Base-by-base conservation (phyloP, 2,329 filamentous ascomycete species). In the Exophiala calicioides region DNA sequence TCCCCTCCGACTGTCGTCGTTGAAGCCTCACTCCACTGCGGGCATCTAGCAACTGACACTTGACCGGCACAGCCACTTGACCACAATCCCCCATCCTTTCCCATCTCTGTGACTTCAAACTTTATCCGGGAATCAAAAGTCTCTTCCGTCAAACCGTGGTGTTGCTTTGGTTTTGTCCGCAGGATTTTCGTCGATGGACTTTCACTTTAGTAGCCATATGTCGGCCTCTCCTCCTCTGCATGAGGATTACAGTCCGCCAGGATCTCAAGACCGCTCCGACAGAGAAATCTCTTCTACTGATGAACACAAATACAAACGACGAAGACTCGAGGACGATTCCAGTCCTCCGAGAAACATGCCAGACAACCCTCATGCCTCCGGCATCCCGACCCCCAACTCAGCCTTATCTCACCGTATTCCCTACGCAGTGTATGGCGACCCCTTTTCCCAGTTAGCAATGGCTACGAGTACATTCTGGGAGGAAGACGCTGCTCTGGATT, bases 221-320 rank as follows among this genome's bases (percentile, higher is more conserved):
- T 48, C 52, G n/a, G n/a, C n/a, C n/a, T 51, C 52, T 21, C 48
- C 48, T 18, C 48, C 52, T 5, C 13, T 33, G n/a, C 47, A 43
- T 34, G 41, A 51, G n/a, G 48, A 44, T 32, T 42, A 49, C 24
- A 48, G 29, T 27, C 45, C 52, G 15, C 29, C 34, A 9, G 24
- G 38, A 30, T 43, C 44, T 46, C 52, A 49, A 27, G 41, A 42
- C 16, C 40, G 48, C 27, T 44, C 48, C 34, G 47, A 49, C 18
- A 41, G 40, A 47, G 52, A 52, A 38, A 32, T 12, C 16, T 10
- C 44, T 24, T 30, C 41, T 6, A 12, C 29, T 13, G 30, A 40
- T 30, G 50, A 53, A 29, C 46, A 53, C 24, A 40, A 46, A 38
- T 47, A 44, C 33, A 55, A 55, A 33, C 47, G 52, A 39, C 52